Percentiles rank a stretch among this genome's conserved stretches.
phyloP scores from a whole-genome alignment of 2,329 filamentous ascomycete genomes.

The Chaetomiaceae sp. region DNA sequence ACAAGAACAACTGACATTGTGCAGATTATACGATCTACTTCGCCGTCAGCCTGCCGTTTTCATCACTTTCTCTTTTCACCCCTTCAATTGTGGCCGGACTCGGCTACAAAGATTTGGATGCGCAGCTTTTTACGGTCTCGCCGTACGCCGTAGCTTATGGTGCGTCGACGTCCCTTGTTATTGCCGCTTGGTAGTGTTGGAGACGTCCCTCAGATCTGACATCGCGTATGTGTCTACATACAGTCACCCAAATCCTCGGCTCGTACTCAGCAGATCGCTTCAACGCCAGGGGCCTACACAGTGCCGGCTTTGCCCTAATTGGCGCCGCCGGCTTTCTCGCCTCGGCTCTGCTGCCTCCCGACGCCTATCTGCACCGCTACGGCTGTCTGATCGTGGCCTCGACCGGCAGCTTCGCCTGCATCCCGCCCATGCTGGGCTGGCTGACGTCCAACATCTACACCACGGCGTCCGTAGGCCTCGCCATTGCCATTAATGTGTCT shows the following conservation, averaged over 20 bases:
- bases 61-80: constrained; percentile 55
- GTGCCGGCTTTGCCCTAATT: constrained; percentile 37
- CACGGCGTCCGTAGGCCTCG: constrained; percentile 59
- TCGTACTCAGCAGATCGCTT: constrained; percentile 58
- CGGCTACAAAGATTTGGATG: constrained; percentile 45
- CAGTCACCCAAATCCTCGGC: constrained; percentile 35
- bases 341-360: constrained; percentile 56
- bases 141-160: constrained; percentile 57
- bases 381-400: constrained; percentile 63
- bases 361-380: constrained; percentile 56
- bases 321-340: constrained; percentile 49
- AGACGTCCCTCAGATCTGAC: neutral
- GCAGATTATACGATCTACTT: constrained; percentile 48
- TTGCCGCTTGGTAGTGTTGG: no score
- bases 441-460: constrained; percentile 60
- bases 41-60: constrained; percentile 49
- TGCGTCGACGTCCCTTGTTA: constrained; percentile 22
- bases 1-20: no score
- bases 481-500: constrained; percentile 64
- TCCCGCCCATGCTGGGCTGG: constrained; percentile 66
- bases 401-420: constrained; percentile 60
- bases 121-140: constrained; percentile 61
- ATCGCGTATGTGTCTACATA: no score
- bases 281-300: constrained; percentile 46
- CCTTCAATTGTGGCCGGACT: constrained; percentile 54